Base-by-base conservation (phyloP, 805 yeast genomes). In the Schwanniomyces yamadae region DNA sequence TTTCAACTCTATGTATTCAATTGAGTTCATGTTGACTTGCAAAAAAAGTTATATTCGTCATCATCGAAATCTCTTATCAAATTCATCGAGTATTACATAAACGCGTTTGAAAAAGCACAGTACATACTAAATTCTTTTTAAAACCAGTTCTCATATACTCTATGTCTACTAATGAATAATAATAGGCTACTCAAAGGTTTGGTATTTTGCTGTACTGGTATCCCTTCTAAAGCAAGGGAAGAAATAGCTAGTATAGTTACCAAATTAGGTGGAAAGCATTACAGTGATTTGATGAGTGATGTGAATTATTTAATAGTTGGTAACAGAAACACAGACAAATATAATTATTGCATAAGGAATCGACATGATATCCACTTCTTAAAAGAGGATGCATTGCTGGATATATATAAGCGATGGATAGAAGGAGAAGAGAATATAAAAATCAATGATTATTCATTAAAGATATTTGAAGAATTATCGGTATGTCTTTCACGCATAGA, bases 221-320 rank as follows among this genome's bases (percentile, higher is more conserved):
- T 80, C 20, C 57, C 62, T 3, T 51, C 66, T 7, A 52, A 58
- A 3, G 51, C 59, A 22, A 66, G 77, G 43, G 63, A 66, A 16
- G 69, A 63, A 11, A 49, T 80, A 18, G 64, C 71, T 2, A 52
- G 59, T 7, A 71, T 71, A 49, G 69, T 82, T 38, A 53, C 59
- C 18, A 61, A 69, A 6, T 64, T 83, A 54, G 91, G 90, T 6
- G 90, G 89, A 1, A 50, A 48, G 7, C 75, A 70, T 45, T 67
- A 71, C 39, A 68, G 69, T 27, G 82, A 82, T 48, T 57, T 83
- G 45, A 77, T 81, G 65, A 73, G 78, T 31, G 80, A 78, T 51
- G 81, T 77, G 2, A 69, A 73, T 35, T 74, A 75, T 26, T 56
- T 84, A 17, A 66, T 84, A 4, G 80, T 82, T 20, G 88, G 87